phyloP scores from a whole-genome alignment of 805 yeast genomes.

The Nematodospora valgi region DNA sequence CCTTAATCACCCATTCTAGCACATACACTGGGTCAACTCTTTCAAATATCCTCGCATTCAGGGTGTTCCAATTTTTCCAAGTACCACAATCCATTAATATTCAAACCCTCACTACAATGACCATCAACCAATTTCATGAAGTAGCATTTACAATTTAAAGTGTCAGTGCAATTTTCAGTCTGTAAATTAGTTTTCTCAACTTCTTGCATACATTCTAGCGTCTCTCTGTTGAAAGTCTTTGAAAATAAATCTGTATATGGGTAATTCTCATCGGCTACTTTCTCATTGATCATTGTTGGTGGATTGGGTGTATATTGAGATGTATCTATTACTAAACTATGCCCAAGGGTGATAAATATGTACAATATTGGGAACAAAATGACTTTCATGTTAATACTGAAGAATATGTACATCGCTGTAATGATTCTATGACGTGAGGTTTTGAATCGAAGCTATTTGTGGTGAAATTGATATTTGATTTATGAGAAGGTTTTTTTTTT shows the following conservation, averaged over 20 bases:
- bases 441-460: neutral
- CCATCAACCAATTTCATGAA: neutral
- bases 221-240: conserved; percentile 7
- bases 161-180: neutral
- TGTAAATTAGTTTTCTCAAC: conserved; percentile 1
- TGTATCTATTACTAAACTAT: too few species aligned
- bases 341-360: too few species aligned
- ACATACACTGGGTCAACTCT: too few species aligned
- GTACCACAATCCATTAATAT: neutral
- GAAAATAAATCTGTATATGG: conserved; percentile 1
- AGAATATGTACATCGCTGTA: too few species aligned
- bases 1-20: too few species aligned
- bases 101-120: neutral
- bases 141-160: neutral
- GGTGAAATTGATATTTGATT: neutral
- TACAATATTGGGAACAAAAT: too few species aligned
- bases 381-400: too few species aligned
- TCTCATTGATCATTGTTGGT: too few species aligned
- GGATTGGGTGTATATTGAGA: too few species aligned
- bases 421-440: too few species aligned
- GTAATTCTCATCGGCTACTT: too few species aligned
- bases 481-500: neutral
- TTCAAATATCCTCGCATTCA: too few species aligned
- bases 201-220: conserved; percentile 7
- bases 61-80: conserved; percentile 1